These are phyloP conservation scores for Mycena kentingensis DNA, from an alignment of 768 basidiomycete genomes.

Conservation along the genomic window DNA sequence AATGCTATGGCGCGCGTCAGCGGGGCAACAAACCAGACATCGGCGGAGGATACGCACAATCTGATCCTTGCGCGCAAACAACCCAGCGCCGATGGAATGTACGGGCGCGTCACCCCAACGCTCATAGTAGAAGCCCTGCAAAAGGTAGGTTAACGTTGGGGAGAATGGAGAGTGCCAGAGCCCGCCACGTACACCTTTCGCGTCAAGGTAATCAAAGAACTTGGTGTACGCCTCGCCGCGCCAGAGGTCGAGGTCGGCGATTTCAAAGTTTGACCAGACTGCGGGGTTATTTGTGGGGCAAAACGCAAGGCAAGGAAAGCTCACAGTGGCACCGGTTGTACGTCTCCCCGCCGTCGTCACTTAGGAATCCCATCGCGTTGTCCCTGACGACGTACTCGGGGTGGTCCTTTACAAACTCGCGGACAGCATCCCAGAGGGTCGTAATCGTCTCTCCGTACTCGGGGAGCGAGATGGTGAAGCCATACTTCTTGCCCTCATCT, in stretches of 20 bases:
- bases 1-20: conserved; percentile 43
- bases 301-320: conserved; percentile 22
- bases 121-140: conserved; percentile 49
- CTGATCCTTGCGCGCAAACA: conserved; percentile 44
- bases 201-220: conserved; percentile 52
- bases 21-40: not conserved
- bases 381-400: conserved; percentile 45
- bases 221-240: conserved; percentile 47
- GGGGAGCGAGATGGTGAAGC: conserved; percentile 61
- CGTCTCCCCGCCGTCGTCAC: conserved; percentile 40
- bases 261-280: conserved; percentile 56
- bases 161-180: conserved; percentile 43
- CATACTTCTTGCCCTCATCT: conserved; percentile 55
- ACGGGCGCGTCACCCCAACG: conserved; percentile 51
- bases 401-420: conserved; percentile 25
- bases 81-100: conserved; percentile 55
- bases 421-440: conserved; percentile 77
- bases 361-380: conserved; percentile 50
- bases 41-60: conserved; percentile 21
- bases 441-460: conserved; percentile 88
- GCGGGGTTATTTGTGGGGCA: not conserved
- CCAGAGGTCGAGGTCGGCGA: conserved; percentile 50
- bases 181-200: conserved; percentile 49
- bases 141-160: conserved; percentile 38
- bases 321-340: conserved; percentile 62